Base-by-base conservation (phyloP, 1,139 yeast species). In the Suhomyces guaymorum region DNA sequence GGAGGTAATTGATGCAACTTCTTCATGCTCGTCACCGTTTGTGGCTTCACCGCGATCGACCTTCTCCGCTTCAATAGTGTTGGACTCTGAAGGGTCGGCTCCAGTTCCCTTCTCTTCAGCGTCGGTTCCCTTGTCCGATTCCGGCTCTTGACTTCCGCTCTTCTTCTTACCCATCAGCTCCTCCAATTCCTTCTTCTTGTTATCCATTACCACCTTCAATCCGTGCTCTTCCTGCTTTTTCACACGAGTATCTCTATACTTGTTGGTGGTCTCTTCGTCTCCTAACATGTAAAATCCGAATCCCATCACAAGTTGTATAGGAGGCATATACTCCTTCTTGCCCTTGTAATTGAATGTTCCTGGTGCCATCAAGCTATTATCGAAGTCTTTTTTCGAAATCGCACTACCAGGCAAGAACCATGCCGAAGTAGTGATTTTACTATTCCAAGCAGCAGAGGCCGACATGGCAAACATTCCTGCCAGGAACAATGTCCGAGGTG, bases 381-480 rank as follows among this genome's bases (percentile, higher is more conserved):
- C 87, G 40, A 71, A 66, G 51, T 80, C 89, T 33, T 75, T 75
- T 51, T 88, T 86, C 1, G 87, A 76, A 5, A 89, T 69, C 35
- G 78, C 82, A 19, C 62, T 57, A 6, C 86, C 89, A 30, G 70
- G 71, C 15, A 86, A 77, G 71, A 80, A 84, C 95, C 96, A 89
- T 3, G 96, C 84, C 1, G 95, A 81, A 0, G 86, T 77, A 1
- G 85, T 76, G 27, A 83, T 72, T 54, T 89, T 90, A 30, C 82
- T 76, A 32, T 81, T 90, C 99, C 99, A 92, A 0, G 96, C 96
- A 30, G 75, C 78, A 1, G 95, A 82, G 0, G 90, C 75, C n/a
- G 94, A 73, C 46, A 89, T 74, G 9, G 95, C 75, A 50, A 82
- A 82, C 8, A 86, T 75, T 9, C 96, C 96, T 0, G 98, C 97